Percentiles rank a stretch among this genome's conserved stretches.
Evolutionary conservation across 805 yeast genomes (phyloP).

Genomic region (Wickerhamomyces silvicola): DNA sequence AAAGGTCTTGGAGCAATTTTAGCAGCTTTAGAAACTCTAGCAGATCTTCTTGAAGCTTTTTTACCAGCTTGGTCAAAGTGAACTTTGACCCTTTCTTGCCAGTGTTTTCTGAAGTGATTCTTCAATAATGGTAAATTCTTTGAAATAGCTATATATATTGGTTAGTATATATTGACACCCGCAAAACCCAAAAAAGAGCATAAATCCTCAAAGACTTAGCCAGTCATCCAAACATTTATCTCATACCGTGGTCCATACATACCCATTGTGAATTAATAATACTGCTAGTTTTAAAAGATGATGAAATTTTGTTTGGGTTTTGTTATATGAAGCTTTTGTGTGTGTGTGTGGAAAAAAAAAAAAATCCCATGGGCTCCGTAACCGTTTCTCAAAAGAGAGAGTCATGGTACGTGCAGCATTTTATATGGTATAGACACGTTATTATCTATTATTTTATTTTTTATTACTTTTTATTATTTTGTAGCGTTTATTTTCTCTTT

Average conservation of each 20-base stretch:
- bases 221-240: background rate
- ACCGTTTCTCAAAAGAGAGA: background rate
- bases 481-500: too few relatives aligned
- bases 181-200: background rate
- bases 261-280: constrained; percentile 39
- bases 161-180: constrained; percentile 17
- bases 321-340: too few relatives aligned
- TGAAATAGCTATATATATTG: constrained; percentile 67
- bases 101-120: constrained; percentile 99
- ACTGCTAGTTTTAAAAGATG: constrained; percentile 7
- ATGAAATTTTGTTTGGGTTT: constrained; percentile 18
- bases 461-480: too few relatives aligned
- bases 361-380: background rate
- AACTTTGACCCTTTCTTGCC: constrained; percentile 99
- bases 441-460: too few relatives aligned
- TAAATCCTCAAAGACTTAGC: background rate
- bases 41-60: constrained; percentile 93
- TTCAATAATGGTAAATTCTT: constrained; percentile 98
- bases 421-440: too few relatives aligned
- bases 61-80: constrained; percentile 99
- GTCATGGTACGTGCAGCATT: too few relatives aligned
- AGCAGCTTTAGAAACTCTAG: constrained; percentile 93
- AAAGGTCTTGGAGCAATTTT: constrained; percentile 95
- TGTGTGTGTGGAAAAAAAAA: constrained; percentile 7
- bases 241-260: constrained; percentile 18